Evolutionary conservation across 2,329 filamentous ascomycete species (phyloP), one percentile per base, ranked within the genome.

Genomic region (Xylariaceae sp.): DNA sequence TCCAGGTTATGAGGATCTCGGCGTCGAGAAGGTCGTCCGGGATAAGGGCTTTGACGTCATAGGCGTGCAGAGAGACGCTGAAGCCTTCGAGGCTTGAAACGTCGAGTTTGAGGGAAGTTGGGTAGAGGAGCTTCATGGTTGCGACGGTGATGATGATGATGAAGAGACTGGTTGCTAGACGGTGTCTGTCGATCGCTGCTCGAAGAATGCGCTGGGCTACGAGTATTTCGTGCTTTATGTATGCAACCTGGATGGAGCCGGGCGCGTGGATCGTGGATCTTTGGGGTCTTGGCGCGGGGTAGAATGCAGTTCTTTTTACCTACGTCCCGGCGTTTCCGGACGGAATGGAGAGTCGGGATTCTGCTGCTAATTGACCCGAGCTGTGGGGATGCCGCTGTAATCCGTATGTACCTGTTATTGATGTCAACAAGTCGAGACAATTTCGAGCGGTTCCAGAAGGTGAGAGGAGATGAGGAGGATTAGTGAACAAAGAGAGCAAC

Each of bases 121-220:
- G 85, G 75, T 87, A 87, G 64, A 87, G 82, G 65, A 88, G 81
- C 76, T 88, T 88, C 83, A 84, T 83, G 47, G 50, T 52, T 56
- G 13, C 45, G 17, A 18, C 10, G 13, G 17, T 42, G 37, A 13
- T 10, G 37, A 42, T 6, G 10, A 10, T 10, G 37, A 42, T 9
- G 37, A 42, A 42, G 42, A 42, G 11, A 42, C 9, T 42, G 37
- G 8, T 42, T 42, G 1, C 37, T 8, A 7, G 37, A 13, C 8
- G 37, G 37, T 42, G 37, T 13, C 11, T 42, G 11, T 42, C 11
- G 11, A 9, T 42, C 37, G 37, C 37, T 42, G 9, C 37, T 42
- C 23, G 23, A 30, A 30, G 23, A 30, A 30, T 30, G 23, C 23
- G 23, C 23, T 30, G 23, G 23, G 23, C 23, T 30, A 18, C 17